Base-by-base conservation (phyloP, 768 basidiomycete species). In the Saitozyma podzolica region DNA sequence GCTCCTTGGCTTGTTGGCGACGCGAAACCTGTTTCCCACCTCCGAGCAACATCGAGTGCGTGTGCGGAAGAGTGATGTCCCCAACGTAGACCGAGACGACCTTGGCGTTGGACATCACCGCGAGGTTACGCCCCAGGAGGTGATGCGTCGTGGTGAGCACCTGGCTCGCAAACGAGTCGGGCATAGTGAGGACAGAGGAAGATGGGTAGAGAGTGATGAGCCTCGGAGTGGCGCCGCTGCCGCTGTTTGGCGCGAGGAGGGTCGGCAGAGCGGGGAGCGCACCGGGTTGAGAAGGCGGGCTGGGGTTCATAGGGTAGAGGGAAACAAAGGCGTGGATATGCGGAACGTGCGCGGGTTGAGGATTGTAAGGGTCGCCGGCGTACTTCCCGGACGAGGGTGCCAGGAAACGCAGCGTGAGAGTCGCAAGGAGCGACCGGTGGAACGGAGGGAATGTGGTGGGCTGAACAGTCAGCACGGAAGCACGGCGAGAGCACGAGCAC, bases 301-400 rank as follows among this genome's bases (percentile, higher is more conserved):
- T 63, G 19, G 77, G 75, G 50, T 76, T 64, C 10, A 78, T 70
- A 0, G 77, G 73, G 61, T 78, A 78, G 0, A 78, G 67, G 17
- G 77, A 78, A 39, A 78, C 49, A 65, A 76, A 74, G 3, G 77
- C 65, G 62, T 75, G 71, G 58, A 78, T 72, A 37, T 67, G 67
- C 6, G 77, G 75, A 20, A 70, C 43, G 45, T 70, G 70, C 37
- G 55, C 58, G 13, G 77, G 75, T 8, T 58, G 48, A n/a, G 75
- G 71, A 49, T 75, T 73, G 66, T 76, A 78, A 1, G 74, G 69
- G 56, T 75, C 73, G 10, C 65, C 45, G 2, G 64, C 47, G 50
- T 58, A 65, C 54, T 54, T 40, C 39, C 56, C 41, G 19, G 50
- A 47, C 4, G 68, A 61, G 16, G 75, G 70, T 29, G 29, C 29